Conservation (phyloP, 2,329 filamentous ascomycete genomes). For the Pseudodiploospora longispora region DNA sequence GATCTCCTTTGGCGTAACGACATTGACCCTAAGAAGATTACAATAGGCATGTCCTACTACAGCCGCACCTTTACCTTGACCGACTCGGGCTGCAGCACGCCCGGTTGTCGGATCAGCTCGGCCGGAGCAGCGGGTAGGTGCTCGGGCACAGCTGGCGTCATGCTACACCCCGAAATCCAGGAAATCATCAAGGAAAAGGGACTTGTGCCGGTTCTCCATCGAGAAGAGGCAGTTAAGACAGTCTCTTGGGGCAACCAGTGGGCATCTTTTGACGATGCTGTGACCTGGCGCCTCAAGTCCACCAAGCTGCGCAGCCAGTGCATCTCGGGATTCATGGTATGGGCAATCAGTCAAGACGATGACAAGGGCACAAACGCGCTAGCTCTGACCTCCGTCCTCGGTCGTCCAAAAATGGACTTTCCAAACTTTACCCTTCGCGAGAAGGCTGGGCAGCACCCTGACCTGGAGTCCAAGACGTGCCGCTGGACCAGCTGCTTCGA, state of each 20-base stretch:
- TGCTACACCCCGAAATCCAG: background rate
- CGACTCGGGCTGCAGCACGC: background rate
- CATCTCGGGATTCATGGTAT: background rate
- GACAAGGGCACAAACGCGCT: background rate
- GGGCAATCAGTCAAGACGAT: background rate
- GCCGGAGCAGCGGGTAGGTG: background rate
- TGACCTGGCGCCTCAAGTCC: background rate
- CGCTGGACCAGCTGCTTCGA: conserved; percentile 8
- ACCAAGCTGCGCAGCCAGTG: background rate
- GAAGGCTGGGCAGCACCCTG: too few species aligned
- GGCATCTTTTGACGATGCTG: background rate
- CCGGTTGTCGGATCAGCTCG: background rate
- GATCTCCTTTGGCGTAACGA: conserved; percentile 39
- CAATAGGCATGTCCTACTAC: background rate
- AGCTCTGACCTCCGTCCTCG: background rate
- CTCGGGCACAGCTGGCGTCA: background rate
- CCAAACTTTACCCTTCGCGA: too few species aligned
- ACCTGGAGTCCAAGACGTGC: too few species aligned
- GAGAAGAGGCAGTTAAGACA: background rate
- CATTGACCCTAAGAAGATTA: conserved; percentile 22
- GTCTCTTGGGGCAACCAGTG: background rate
- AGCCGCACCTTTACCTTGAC: background rate
- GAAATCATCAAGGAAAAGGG: background rate
- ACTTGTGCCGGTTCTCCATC: too few species aligned
- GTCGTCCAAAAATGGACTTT: background rate